phyloP scores from a whole-genome alignment of 768 basidiomycete genomes.

The Kondoa malvinella region DNA sequence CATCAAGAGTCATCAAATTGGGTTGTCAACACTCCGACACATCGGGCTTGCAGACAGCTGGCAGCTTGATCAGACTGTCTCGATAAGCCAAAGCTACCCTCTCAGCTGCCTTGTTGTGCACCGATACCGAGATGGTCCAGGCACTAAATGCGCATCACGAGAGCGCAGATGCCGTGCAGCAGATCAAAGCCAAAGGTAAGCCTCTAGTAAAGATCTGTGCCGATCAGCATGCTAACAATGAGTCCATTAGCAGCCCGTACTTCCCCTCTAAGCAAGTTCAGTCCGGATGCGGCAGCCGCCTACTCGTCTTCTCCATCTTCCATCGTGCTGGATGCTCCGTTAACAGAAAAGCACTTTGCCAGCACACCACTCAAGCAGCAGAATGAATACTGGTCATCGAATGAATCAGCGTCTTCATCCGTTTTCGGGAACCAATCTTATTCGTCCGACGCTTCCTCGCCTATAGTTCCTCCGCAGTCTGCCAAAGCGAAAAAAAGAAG shows the following conservation, averaged over 20 bases:
- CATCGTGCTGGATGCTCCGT: neutral
- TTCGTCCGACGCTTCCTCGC: neutral
- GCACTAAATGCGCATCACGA: too few species aligned
- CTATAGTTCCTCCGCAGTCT: neutral
- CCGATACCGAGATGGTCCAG: too few species aligned
- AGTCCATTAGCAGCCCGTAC: neutral
- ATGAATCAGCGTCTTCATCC: neutral
- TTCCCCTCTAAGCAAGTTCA: neutral
- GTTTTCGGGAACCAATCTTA: neutral
- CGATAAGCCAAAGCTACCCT: too few species aligned
- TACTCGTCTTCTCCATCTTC: neutral
- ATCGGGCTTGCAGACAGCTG: too few species aligned
- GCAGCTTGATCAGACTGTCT: too few species aligned
- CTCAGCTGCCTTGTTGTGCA: too few species aligned
- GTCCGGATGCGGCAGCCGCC: neutral
- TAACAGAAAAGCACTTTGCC: neutral
- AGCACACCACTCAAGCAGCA: neutral
- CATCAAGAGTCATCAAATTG: too few species aligned
- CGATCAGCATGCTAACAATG: neutral
- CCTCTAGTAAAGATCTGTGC: neutral
- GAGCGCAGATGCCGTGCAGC: too few species aligned
- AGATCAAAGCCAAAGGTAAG: neutral
- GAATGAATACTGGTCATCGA: neutral
- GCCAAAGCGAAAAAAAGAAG: neutral
- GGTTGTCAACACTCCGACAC: too few species aligned